phyloP scores from a whole-genome alignment of 2,329 filamentous ascomycete genomes.

The Xylariomycetidae sp. region DNA sequence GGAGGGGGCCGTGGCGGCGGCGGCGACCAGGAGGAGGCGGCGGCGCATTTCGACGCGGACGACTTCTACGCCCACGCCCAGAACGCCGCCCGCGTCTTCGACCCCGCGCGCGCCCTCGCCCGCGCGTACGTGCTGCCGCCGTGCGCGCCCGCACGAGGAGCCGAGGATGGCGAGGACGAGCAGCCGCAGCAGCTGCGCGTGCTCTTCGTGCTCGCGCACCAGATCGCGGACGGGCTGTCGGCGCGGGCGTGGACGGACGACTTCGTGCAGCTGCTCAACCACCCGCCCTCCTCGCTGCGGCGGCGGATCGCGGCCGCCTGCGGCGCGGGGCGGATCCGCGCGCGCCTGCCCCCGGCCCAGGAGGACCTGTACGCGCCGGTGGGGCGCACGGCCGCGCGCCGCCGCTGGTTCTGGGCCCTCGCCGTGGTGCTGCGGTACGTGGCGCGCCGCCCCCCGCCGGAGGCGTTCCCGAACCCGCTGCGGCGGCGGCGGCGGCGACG shows the following conservation, averaged over 20 bases:
- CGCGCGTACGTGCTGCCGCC: conserved; percentile 14
- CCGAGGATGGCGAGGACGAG: not conserved
- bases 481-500: conserved; percentile 7
- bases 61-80: conserved; percentile 16
- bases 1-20: no score
- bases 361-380: conserved; percentile 18
- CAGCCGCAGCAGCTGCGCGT: conserved; percentile 9
- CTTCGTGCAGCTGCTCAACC: conserved; percentile 16
- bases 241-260: conserved; percentile 12
- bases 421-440: conserved; percentile 18
- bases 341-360: conserved; percentile 15
- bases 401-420: conserved; percentile 20
- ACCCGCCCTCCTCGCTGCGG: conserved; percentile 8
- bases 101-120: conserved; percentile 11
- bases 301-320: conserved; percentile 8
- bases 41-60: conserved; percentile 6
- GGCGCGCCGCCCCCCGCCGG: conserved; percentile 12
- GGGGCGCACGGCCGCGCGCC: conserved; percentile 11
- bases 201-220: conserved; percentile 16
- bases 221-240: conserved; percentile 19
- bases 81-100: conserved; percentile 15
- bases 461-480: conserved; percentile 19
- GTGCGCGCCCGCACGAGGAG: no score
- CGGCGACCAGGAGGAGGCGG: not conserved
- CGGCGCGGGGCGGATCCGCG: conserved; percentile 5